phyloP scores from a whole-genome alignment of 371 early-diverging fungal species.

The Rhizopus microsporus region DNA sequence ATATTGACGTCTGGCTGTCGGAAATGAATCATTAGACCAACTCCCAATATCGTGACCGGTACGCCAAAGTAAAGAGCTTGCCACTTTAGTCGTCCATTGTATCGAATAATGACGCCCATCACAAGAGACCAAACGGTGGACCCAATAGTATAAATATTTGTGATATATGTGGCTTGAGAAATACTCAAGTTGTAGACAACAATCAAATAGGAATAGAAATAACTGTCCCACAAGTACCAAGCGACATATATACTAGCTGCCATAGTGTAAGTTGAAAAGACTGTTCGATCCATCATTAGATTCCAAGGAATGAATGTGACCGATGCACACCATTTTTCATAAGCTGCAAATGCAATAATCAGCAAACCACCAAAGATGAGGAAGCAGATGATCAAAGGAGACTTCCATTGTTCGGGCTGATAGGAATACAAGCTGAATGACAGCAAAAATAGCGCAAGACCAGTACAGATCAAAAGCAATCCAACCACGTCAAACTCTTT shows the following conservation, averaged over 20 bases:
- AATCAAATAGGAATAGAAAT: constrained; percentile 24
- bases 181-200: constrained; percentile 18
- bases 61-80: constrained; percentile 19
- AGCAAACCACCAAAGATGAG: constrained; percentile 12
- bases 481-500: constrained; percentile 18
- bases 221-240: constrained; percentile 23
- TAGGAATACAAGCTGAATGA: constrained; percentile 17
- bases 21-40: constrained; percentile 25
- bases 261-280: constrained; percentile 22
- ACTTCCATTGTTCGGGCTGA: constrained; percentile 15
- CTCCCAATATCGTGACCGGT: constrained; percentile 17
- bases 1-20: constrained; percentile 23
- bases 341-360: constrained; percentile 16
- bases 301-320: constrained; percentile 23
- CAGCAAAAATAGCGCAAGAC: constrained; percentile 20
- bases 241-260: constrained; percentile 12
- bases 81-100: constrained; percentile 24
- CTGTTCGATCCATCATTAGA: constrained; percentile 20
- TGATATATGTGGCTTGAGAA: constrained; percentile 15
- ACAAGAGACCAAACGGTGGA: constrained; percentile 18
- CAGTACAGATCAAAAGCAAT: constrained; percentile 16
- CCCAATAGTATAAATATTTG: constrained; percentile 24
- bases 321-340: constrained; percentile 15
- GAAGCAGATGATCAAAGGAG: constrained; percentile 22
- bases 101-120: constrained; percentile 18